phyloP scores from a whole-genome alignment of 2,329 filamentous ascomycete species.

The Penicillium italicum region DNA sequence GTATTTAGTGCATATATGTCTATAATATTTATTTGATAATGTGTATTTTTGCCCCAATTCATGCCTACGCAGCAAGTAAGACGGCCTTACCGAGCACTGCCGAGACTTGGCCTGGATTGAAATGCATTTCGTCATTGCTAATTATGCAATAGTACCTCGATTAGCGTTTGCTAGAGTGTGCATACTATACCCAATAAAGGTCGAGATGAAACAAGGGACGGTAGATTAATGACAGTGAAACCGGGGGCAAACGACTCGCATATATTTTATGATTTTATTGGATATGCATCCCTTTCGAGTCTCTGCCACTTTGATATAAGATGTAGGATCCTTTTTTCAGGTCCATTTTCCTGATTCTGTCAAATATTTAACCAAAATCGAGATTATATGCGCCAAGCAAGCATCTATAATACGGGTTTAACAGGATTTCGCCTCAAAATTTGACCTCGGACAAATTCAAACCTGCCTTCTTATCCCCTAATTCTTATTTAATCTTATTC shows the following conservation, averaged over 20 bases:
- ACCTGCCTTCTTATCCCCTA: background rate
- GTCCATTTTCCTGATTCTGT: background rate
- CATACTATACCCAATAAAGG: conserved; percentile 6
- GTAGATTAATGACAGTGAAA: conserved; percentile 19
- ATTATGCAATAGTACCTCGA: background rate
- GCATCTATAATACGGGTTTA: background rate
- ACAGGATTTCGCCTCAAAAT: background rate
- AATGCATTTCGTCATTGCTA: background rate
- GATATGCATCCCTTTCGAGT: background rate
- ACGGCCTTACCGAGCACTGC: background rate
- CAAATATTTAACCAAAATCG: background rate
- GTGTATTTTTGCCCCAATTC: background rate
- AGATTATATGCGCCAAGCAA: conserved; percentile 6
- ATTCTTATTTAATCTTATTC: background rate
- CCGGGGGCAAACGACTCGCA: conserved; percentile 2
- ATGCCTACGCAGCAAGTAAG: background rate
- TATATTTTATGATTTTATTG: background rate
- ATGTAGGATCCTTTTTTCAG: background rate
- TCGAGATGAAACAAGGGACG: conserved; percentile 23
- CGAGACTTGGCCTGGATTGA: background rate
- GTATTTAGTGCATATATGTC: conserved; percentile 2
- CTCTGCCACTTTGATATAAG: background rate
- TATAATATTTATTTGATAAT: conserved; percentile 1
- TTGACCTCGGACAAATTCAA: conserved; percentile 2
- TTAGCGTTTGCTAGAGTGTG: conserved; percentile 10